Base-by-base conservation (phyloP, 768 basidiomycete species). In the Cystofilobasidium bisporidii region DNA sequence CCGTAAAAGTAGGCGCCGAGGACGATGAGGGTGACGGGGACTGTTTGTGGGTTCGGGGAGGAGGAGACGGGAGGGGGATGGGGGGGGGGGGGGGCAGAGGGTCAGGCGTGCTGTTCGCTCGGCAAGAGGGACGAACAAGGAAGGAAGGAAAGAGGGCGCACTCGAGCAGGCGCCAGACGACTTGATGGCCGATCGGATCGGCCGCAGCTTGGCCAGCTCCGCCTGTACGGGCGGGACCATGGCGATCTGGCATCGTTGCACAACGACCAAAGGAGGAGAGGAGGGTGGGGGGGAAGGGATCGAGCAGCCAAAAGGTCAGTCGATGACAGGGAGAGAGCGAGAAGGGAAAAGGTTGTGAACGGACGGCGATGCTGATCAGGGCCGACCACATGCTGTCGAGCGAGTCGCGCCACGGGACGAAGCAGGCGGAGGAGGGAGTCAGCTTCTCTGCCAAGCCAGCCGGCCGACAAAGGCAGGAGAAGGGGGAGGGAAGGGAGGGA, bases 1-100 rank as follows among this genome's bases (percentile, higher is more conserved):
- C 53, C 55, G 61, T 56, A 67, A 30, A 67, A 67, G 41, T 63
- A 68, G n/a, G 88, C 91, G 15, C 93, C 93, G 50, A 97, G 85
- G 9, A 96, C 91, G 65, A 97, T 82, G 30, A 96, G 80, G 2
- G 93, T 97, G 32, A 97, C 74, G 0, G 93, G 94, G 69, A 97
- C 86, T 14, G 87, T 18, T n/a, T n/a, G n/a, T n/a, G n/a, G n/a
- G n/a, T n/a, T n/a, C n/a, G n/a, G n/a, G n/a, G 86, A 2, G 32
- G 55, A 24, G 22, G 14, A 24, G 30, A 41, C 48, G 43, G 67
- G 5, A 9, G 18, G 2, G 36, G 4, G 28, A 10, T 26, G 17
- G 47, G 14, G 28, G 24, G 4, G 18, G 28, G 15, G 41, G 41
- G 45, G 10, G 36, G 36, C 36, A 36, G 12, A 12, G 36, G 17